Evolutionary conservation across 1,139 yeast genomes (phyloP), one percentile per base, ranked within the genome.

Genomic region (Geotrichum klebahnii): DNA sequence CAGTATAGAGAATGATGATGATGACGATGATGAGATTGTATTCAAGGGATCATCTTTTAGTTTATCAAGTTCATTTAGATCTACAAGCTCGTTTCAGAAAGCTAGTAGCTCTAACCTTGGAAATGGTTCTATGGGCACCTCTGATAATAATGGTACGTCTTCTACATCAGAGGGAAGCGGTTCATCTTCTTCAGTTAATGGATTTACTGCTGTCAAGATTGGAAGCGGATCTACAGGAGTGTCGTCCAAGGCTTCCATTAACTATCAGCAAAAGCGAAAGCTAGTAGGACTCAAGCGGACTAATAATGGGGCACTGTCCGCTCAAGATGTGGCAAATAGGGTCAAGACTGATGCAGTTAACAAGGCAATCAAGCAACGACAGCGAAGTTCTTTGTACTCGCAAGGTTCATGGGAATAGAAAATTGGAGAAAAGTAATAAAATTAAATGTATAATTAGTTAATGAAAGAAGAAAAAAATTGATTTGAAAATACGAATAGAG

Each of bases 401-500:
- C 37, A 42, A 20, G 45, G 45, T 3, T 42, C 45, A 5, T 42
- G 45, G 45, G 22, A 32, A 32, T 42, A 22, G 24, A n/a, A 16
- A 31, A 19, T 34, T 16, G 17, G 8, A 9, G 8, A 9, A 31
- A 16, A n/a, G n/a, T n/a, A n/a, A 31, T 31, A 9, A 31, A 16
- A 31, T 31, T 10, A 31, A 31, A 31, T 31, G 14, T 9, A 31
- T 31, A 8, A 31, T 31, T 12, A 10, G 5, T 31, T n/a, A n/a
- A n/a, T n/a, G 10, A 26, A 10, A 10, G 29, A 26, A 26, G 29
- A 26, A 26, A 10, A 26, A 26, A 26, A 26, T 26, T n/a, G n/a
- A n/a, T n/a, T n/a, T n/a, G n/a, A n/a, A n/a, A n/a, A n/a, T n/a
- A n/a, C n/a, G n/a, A n/a, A n/a, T n/a, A n/a, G n/a, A n/a, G n/a